phyloP scores from a whole-genome alignment of 2,329 filamentous ascomycete species.

The Aspergillus tanneri region DNA sequence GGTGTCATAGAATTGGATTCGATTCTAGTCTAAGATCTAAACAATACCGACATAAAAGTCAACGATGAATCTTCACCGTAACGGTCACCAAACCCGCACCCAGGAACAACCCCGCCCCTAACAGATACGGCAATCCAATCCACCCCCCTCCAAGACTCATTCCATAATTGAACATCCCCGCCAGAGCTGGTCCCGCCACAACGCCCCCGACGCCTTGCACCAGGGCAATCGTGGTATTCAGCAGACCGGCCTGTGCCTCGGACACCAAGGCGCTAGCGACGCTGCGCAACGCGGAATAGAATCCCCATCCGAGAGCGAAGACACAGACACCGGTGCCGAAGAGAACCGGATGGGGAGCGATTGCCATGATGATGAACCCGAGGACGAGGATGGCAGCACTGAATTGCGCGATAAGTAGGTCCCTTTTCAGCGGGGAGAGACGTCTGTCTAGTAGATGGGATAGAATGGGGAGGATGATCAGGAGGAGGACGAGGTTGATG shows the following conservation, averaged over 20 bases:
- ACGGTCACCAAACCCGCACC: constrained; percentile 1
- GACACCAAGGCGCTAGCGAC: constrained; percentile 15
- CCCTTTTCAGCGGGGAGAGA: constrained; percentile 6
- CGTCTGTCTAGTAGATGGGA: constrained; percentile 4
- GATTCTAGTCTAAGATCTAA: no score
- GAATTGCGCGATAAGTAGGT: constrained; percentile 8
- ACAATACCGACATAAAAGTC: no score
- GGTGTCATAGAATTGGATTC: no score
- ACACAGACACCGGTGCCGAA: constrained; percentile 11
- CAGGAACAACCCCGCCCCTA: constrained; percentile 3
- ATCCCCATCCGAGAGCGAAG: constrained; percentile 12
- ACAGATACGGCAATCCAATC: constrained; percentile 15
- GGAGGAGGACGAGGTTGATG: constrained; percentile 6
- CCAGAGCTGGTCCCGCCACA: constrained; percentile 11
- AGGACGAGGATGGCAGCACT: constrained; percentile 2
- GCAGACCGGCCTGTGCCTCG: constrained; percentile 8
- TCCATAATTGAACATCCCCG: constrained; percentile 6
- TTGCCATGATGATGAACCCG: constrained; percentile 12
- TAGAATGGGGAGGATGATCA: constrained; percentile 10
- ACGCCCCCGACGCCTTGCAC: constrained; percentile 10
- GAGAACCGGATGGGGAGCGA: constrained; percentile 5
- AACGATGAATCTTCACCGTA: no score
- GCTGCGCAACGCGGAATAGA: constrained; percentile 14
- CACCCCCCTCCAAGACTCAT: constrained; percentile 9
- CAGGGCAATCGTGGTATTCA: constrained; percentile 16